Conservation (phyloP, 164 flowering plant species). For the Platanus orientalis region DNA sequence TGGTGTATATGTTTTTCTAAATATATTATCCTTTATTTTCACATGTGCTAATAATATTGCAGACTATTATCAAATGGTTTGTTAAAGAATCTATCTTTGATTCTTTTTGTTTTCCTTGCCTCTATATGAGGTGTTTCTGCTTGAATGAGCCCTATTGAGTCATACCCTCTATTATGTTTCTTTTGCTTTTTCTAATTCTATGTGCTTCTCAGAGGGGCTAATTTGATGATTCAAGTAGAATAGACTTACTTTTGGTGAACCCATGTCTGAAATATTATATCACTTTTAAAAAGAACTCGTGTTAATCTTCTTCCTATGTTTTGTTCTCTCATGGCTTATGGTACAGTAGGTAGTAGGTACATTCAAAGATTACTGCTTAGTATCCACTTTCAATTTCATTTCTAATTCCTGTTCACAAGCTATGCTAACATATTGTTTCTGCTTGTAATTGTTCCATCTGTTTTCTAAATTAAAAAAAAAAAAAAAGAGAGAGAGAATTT, state of each 20-base stretch:
- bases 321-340: neutral
- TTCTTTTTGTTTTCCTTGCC: neutral
- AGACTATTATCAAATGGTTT: neutral
- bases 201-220: neutral
- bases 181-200: neutral
- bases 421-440: neutral
- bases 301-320: constrained; percentile 1
- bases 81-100: neutral
- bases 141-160: neutral
- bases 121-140: neutral
- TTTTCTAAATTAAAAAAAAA: neutral
- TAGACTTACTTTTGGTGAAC: neutral
- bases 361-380: neutral
- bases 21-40: neutral
- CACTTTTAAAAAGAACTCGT: neutral
- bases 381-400: neutral
- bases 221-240: constrained; percentile 1
- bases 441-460: neutral
- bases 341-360: neutral
- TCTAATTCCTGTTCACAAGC: constrained; percentile 2
- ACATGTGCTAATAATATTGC: neutral
- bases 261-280: neutral
- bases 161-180: neutral
- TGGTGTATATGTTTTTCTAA: neutral
- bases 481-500: too few species aligned